These are phyloP conservation scores for Nemophila menziesii DNA, from an alignment of 257 asterid genomes.

Conservation along the genomic window DNA sequence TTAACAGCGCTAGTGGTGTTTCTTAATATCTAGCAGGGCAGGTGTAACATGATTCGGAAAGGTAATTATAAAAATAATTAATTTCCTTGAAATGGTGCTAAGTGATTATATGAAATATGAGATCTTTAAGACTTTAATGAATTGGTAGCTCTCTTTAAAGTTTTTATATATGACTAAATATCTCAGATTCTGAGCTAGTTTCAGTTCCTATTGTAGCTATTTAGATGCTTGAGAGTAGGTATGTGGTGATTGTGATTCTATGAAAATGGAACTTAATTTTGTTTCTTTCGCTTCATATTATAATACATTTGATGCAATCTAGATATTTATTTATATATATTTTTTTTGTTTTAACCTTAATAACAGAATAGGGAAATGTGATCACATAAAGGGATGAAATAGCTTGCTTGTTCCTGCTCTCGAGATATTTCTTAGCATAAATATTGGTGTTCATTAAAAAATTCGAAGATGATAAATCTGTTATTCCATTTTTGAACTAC, in stretches of 20 bases:
- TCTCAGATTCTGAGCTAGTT: background rate
- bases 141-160: background rate
- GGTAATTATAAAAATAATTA: slow-evolving; percentile 4
- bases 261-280: background rate
- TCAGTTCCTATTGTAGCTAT: background rate
- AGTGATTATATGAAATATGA: background rate
- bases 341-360: background rate
- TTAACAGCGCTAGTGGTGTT: slow-evolving; percentile 16
- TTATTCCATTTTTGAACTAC: background rate
- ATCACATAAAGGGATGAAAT: background rate
- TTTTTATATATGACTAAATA: background rate
- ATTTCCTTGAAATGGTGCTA: background rate
- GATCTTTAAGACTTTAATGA: background rate
- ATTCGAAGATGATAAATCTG: background rate
- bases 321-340: too few species aligned
- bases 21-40: slow-evolving; percentile 17
- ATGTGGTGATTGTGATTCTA: too few species aligned
- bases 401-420: background rate
- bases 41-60: slow-evolving; percentile 1
- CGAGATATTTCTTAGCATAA: background rate
- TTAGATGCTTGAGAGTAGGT: too few species aligned
- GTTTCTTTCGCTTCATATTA: background rate
- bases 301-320: background rate
- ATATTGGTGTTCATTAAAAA: background rate
- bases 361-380: background rate